Conservation (phyloP, 2,329 filamentous ascomycete species). For the Sporothrix globosa region DNA sequence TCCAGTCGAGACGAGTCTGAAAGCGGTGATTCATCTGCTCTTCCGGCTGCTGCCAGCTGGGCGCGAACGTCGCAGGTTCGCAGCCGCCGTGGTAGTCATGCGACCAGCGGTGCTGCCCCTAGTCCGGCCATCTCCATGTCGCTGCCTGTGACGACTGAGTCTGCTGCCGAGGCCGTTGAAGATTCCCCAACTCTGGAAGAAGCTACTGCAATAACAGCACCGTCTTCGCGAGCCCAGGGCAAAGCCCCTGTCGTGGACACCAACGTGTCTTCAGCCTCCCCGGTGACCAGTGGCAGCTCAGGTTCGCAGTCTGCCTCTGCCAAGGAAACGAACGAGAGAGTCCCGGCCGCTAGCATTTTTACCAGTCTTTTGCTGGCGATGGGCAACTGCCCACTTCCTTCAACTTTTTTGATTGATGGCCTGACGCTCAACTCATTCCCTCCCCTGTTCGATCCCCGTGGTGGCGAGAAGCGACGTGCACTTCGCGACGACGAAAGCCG, state of each 20-base stretch:
- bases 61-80: constrained; percentile 69
- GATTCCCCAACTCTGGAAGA: constrained; percentile 42
- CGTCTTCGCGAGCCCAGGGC: constrained; percentile 24
- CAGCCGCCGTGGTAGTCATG: constrained; percentile 74
- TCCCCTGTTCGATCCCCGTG: constrained; percentile 79
- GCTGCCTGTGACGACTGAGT: constrained; percentile 58
- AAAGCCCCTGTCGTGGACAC: constrained; percentile 28
- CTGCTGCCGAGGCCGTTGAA: constrained; percentile 51
- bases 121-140: constrained; percentile 75
- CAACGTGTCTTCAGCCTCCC: background rate
- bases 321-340: constrained; percentile 31
- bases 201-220: constrained; percentile 32
- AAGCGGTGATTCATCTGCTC: constrained; percentile 79
- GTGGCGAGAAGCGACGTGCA: constrained; percentile 77
- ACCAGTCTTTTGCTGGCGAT: constrained; percentile 47
- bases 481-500: constrained; percentile 72
- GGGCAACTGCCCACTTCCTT: constrained; percentile 45
- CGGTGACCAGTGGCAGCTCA: constrained; percentile 9
- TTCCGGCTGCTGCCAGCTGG: constrained; percentile 94
- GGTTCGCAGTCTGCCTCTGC: background rate
- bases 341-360: constrained; percentile 40
- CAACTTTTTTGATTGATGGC: constrained; percentile 37
- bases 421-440: constrained; percentile 55
- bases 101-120: constrained; percentile 77
- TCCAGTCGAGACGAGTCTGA: constrained; percentile 77